These are phyloP conservation scores for Furcasterigmium furcatum DNA, from an alignment of 2,329 filamentous ascomycete species.

Conservation along the genomic window DNA sequence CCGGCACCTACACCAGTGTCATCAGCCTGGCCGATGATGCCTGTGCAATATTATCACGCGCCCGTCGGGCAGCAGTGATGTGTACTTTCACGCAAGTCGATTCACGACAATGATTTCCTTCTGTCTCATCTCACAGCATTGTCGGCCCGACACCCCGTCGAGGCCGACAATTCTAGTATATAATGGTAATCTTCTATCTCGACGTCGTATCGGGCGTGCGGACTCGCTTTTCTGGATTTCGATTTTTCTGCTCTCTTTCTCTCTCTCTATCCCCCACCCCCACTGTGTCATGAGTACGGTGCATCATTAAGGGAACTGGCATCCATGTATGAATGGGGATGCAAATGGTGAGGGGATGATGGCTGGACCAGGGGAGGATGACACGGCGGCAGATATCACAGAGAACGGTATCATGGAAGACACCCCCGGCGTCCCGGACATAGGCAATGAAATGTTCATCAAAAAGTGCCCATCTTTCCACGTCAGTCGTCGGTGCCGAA, in stretches of 20 bases:
- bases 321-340: neutral
- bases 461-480: neutral
- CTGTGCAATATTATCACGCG: constrained; percentile 17
- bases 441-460: neutral
- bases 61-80: constrained; percentile 13
- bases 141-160: constrained; percentile 7
- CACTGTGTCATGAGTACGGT: constrained; percentile 5
- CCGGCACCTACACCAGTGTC: constrained; percentile 12
- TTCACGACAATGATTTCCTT: constrained; percentile 8
- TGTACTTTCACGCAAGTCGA: constrained; percentile 1
- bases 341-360: neutral
- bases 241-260: constrained; percentile 1
- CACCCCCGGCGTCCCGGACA: neutral
- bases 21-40: constrained; percentile 18
- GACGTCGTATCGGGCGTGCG: neutral
- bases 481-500: neutral
- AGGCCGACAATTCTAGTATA: constrained; percentile 13
- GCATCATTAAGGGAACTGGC: constrained; percentile 2
- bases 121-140: constrained; percentile 10
- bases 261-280: neutral
- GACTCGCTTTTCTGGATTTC: neutral
- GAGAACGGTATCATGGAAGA: neutral
- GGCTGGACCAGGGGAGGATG: neutral
- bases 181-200: constrained; percentile 15
- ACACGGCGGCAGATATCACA: neutral